phyloP scores from a whole-genome alignment of 192 early-diverging fungal genomes.

The Backusella tarrabulga region DNA sequence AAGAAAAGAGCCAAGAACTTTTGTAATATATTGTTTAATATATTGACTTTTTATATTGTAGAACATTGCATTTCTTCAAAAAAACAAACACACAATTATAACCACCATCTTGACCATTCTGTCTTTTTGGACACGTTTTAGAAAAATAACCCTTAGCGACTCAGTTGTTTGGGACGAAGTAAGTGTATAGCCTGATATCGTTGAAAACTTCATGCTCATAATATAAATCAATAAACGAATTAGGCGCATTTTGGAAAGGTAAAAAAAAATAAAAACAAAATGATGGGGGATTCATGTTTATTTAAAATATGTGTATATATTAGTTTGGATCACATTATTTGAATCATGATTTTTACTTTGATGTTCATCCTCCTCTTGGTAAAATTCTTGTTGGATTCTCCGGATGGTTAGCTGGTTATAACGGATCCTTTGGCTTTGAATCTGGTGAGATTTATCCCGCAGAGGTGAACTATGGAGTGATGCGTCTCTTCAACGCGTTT shows the following conservation, averaged over 20 bases:
- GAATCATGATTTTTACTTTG: conserved; percentile 92
- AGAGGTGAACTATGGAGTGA: conserved; percentile 81
- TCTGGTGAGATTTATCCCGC: conserved; percentile 77
- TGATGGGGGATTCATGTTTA: neutral
- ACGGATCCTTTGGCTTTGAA: conserved; percentile 85
- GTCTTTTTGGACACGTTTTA: conserved; percentile 66
- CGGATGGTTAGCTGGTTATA: conserved; percentile 82
- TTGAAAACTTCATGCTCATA: neutral
- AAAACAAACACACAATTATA: conserved; percentile 49
- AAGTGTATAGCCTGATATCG: conserved; percentile 9
- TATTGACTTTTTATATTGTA: conserved; percentile 15
- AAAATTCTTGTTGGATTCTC: conserved; percentile 94
- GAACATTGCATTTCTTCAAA: conserved; percentile 41
- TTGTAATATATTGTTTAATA: neutral
- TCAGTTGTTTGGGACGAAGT: conserved; percentile 79
- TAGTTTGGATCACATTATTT: conserved; percentile 96
- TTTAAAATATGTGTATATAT: neutral
- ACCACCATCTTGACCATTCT: conserved; percentile 55
- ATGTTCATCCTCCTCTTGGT: conserved; percentile 97
- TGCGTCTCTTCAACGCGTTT: conserved; percentile 86
- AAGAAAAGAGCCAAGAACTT: conserved; percentile 13
- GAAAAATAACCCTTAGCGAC: conserved; percentile 55
- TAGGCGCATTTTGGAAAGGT: conserved; percentile 63
- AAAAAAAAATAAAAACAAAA: neutral
- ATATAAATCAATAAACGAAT: neutral